Evolutionary conservation across 2,329 filamentous ascomycete genomes (phyloP), one percentile per base, ranked within the genome.

Genomic region (Colletotrichum higginsianum): DNA sequence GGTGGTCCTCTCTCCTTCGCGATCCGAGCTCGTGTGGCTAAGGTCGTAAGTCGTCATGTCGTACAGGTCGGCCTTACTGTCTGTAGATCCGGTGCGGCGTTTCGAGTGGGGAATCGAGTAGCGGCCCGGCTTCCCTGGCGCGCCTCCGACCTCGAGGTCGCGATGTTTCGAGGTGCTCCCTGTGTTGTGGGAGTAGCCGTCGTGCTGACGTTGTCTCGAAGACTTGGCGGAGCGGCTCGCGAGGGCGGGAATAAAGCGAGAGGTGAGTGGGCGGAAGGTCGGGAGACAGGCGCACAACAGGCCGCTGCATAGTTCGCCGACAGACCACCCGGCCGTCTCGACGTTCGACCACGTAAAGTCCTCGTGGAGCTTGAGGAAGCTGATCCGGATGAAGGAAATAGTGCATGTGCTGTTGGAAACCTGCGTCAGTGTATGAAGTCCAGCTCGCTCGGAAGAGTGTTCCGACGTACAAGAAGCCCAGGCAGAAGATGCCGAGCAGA

Each of bases 381-480:
- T 66, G 11, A 79, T 74, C 7, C 77, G 74, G 40, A 78, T 56
- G n/a, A 77, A 65, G 4, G 77, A 77, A 46, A 78, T 76, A 7
- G 73, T 70, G 35, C 75, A 74, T 16, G 76, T 78, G 60, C 75
- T 74, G 12, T 9, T 0, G 6, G 38, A 2, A 35, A 12, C 12
- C 8, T 1, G 18, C 26, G 2, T 68, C 35, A 68, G 64, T 26
- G 30, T 7, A 42, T 42, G 13, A 13, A 4, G 6, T 12, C 3
- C 8, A 8, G 3, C 16, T 47, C 35, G 53, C 23, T 26, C 26
- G 60, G 18, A 40, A 40, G 9, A 3, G 15, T 16, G 18, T 12
- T 13, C 9, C 5, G 18, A 74, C 72, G 8, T 60, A 75, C 68
- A 75, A 75, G 56, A 75, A 73, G 1, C 73, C 74, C 0, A 75